Conservation (phyloP, 371 early-diverging fungal genomes). For the Mortierella sp. region DNA sequence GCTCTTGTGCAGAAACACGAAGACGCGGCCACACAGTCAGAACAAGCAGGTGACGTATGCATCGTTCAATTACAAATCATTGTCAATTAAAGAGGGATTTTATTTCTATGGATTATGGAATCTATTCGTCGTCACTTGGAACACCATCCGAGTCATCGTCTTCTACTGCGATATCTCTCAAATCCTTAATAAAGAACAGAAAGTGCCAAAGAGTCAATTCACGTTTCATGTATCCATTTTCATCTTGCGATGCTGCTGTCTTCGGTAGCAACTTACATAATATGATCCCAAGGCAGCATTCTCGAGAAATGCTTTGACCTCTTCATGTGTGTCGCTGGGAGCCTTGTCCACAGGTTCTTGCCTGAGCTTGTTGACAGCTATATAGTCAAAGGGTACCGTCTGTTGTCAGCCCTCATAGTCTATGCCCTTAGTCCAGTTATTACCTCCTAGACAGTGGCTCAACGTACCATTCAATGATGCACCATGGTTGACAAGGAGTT, state of each 20-base stretch:
- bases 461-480: conserved; percentile 63
- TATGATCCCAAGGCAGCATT: conserved; percentile 10
- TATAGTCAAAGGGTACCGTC: background rate
- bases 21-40: conserved; percentile 21
- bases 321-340: conserved; percentile 40
- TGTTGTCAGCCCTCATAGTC: background rate
- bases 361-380: conserved; percentile 35
- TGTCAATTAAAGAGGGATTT: conserved; percentile 1
- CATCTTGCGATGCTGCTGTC: background rate
- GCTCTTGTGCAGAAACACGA: conserved; percentile 7
- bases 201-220: background rate
- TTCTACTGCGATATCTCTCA: conserved; percentile 24
- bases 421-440: background rate
- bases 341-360: conserved; percentile 36
- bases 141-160: conserved; percentile 34
- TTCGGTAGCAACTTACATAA: conserved; percentile 19
- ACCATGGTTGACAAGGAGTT: conserved; percentile 63
- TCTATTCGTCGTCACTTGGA: conserved; percentile 39
- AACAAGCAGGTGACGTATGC: conserved; percentile 20
- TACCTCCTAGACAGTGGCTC: background rate
- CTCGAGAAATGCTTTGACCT: conserved; percentile 24
- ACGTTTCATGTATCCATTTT: background rate
- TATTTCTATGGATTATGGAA: background rate
- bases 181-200: conserved; percentile 18
- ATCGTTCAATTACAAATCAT: conserved; percentile 1